phyloP scores from a whole-genome alignment of 1,284 basidiomycete genomes.

The Cystobasidium sp. region DNA sequence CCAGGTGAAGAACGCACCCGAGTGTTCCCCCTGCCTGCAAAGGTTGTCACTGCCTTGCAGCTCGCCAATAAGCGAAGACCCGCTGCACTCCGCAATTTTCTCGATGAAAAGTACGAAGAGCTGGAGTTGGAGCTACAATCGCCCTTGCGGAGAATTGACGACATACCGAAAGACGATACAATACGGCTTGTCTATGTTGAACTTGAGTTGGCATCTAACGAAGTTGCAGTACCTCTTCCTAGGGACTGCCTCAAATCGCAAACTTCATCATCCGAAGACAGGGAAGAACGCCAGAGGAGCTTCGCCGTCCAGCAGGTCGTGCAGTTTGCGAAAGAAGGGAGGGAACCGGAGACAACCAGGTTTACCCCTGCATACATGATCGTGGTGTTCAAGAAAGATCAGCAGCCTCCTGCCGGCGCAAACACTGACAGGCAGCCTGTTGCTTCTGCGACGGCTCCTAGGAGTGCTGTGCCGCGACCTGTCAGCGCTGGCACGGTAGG shows the following conservation, averaged over 20 bases:
- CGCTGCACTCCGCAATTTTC: slow-evolving; percentile 1
- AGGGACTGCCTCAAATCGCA: neutral
- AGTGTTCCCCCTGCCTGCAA: slow-evolving; percentile 5
- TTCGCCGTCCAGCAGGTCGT: slow-evolving; percentile 10
- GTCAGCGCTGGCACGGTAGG: neutral
- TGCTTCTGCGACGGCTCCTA: neutral
- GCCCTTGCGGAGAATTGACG: slow-evolving; percentile 16
- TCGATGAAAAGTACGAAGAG: slow-evolving; percentile 27
- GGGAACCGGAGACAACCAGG: slow-evolving; percentile 13
- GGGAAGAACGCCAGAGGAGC: neutral
- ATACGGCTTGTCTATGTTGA: slow-evolving; percentile 12
- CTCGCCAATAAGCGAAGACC: neutral
- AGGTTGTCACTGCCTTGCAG: slow-evolving; percentile 1
- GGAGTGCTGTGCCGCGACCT: neutral
- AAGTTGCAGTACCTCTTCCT: neutral
- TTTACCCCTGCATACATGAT: slow-evolving; percentile 12
- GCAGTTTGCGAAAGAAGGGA: slow-evolving; percentile 10
- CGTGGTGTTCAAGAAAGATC: neutral
- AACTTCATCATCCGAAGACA: neutral
- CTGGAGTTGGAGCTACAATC: slow-evolving; percentile 5
- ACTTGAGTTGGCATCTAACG: slow-evolving; percentile 1
- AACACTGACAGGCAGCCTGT: neutral
- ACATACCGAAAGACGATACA: slow-evolving; percentile 5
- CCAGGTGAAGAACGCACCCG: slow-evolving; percentile 2
- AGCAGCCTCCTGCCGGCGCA: neutral